Conservation (phyloP, 2,329 filamentous ascomycete genomes). For the Pleoardoris graminearum region DNA sequence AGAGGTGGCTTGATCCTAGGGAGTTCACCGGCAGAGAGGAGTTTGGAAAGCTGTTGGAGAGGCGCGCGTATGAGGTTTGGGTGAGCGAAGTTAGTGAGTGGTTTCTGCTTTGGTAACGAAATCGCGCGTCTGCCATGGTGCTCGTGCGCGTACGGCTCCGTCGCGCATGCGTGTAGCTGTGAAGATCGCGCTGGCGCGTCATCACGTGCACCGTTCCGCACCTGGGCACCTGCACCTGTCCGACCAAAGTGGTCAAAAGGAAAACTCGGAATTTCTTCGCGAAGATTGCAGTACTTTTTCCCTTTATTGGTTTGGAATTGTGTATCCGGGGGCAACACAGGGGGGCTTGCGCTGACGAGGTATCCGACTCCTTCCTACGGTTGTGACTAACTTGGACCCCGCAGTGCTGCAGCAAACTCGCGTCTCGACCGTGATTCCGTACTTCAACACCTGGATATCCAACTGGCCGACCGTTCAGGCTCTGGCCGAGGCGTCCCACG, state of each 20-base stretch:
- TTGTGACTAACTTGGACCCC: too few relatives aligned
- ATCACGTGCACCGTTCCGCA: constrained; percentile 29
- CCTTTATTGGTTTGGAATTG: neutral
- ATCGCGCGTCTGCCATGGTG: neutral
- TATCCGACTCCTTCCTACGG: too few relatives aligned
- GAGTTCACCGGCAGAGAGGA: constrained; percentile 25
- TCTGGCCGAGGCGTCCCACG: constrained; percentile 57
- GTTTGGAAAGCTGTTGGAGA: constrained; percentile 51
- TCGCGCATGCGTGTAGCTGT: neutral
- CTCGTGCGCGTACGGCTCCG: neutral
- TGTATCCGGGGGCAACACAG: too few relatives aligned
- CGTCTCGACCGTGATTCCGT: constrained; percentile 63
- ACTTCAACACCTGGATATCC: constrained; percentile 65
- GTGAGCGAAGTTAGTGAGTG: constrained; percentile 63
- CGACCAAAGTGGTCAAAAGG: too few relatives aligned
- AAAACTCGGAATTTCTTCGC: too few relatives aligned
- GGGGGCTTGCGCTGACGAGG: too few relatives aligned
- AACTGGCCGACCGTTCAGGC: constrained; percentile 63
- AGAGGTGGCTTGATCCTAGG: constrained; percentile 58
- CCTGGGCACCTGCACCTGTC: too few relatives aligned
- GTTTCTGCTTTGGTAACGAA: too few relatives aligned
- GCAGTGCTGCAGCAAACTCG: constrained; percentile 66
- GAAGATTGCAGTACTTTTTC: neutral
- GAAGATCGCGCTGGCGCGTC: constrained; percentile 6
- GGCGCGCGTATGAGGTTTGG: constrained; percentile 67